Percentiles rank a stretch among this genome's conserved stretches.
Evolutionary conservation across 1,139 yeast genomes (phyloP).

Genomic region (Magnusiomyces paraingens): DNA sequence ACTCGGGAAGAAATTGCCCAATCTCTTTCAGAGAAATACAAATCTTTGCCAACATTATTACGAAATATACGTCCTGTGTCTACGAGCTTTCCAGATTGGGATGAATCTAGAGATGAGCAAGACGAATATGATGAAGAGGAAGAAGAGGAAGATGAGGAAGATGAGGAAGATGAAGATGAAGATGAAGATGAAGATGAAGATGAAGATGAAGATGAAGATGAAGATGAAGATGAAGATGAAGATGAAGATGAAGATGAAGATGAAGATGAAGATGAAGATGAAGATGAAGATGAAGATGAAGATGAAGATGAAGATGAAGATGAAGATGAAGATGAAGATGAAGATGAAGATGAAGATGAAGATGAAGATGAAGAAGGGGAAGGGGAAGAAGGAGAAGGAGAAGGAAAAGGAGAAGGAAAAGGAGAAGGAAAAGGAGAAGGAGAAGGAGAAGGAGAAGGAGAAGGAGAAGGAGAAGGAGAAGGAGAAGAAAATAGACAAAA

Average conservation of each 20-base stretch:
- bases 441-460: constrained; percentile 41
- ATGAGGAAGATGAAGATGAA: too few relatives aligned
- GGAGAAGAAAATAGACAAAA: constrained; percentile 76
- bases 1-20: too few relatives aligned
- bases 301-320: constrained; percentile 1
- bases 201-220: constrained; percentile 9
- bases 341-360: background rate
- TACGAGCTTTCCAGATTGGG: constrained; percentile 2
- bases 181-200: constrained; percentile 32
- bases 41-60: too few relatives aligned
- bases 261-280: constrained; percentile 5
- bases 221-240: constrained; percentile 9
- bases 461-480: constrained; percentile 91
- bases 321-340: background rate
- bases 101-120: constrained; percentile 19
- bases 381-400: constrained; percentile 39
- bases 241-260: constrained; percentile 5
- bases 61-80: too few relatives aligned
- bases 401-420: constrained; percentile 79
- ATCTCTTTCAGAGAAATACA: too few relatives aligned
- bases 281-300: background rate
- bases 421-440: constrained; percentile 75
- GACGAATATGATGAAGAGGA: too few relatives aligned
- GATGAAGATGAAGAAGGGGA: background rate
- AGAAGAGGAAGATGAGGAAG: too few relatives aligned